Base-by-base conservation (phyloP, 73 alveolate species). In the Durusdinium trenchii region DNA sequence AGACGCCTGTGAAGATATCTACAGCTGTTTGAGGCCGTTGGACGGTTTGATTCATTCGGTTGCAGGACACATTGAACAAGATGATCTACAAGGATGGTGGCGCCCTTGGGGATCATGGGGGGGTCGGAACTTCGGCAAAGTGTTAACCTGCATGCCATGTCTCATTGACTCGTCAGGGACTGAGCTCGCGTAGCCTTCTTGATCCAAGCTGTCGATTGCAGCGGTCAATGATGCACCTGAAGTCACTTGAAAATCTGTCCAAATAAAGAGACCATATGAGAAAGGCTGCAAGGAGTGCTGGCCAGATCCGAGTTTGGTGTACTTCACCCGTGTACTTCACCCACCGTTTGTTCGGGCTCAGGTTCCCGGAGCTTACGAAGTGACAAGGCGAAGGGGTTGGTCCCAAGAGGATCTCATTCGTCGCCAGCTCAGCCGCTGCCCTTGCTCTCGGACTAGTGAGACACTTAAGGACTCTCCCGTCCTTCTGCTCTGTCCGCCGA, bases 391-490 rank as follows among this genome's bases (percentile, higher is more conserved):
- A 50, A 51, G 26, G 96, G 96, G 2, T 50, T 90, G 86, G 86
- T 90, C 3, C 96, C 96, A 52, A 69, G 86, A 3, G 96, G 96
- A 67, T 90, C 96, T 6, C 96, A 90, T 45, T 90, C 96, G 96
- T 38, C 51, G 52, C n/a, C 20, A 51, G 54, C 86, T 16, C n/a
- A 75, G 86, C 57, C 36, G 51, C 82, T 38, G 18, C 42, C 20
- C 38, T 51, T 40, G 86, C 48, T 35, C n/a, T 35, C 38, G 30
- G 16, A 30, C 69, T 12, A 57, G n/a, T n/a, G 23, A 57, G 69
- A 57, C 69, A 12, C 23, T 23, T 23, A 57, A 60, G 73, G 3
- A 23, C n/a, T 57, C 69, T 23, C n/a, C 18, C 30, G 73, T 23
- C 18, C 30, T 60, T 60, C 32, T 23, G 73, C 18, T 60, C 30